A percentile compares a stretch with the other conserved stretches of the same genome.
Evolutionary conservation across 306 rosid genomes (phyloP).

Genomic region (Cucurbita maxima): DNA sequence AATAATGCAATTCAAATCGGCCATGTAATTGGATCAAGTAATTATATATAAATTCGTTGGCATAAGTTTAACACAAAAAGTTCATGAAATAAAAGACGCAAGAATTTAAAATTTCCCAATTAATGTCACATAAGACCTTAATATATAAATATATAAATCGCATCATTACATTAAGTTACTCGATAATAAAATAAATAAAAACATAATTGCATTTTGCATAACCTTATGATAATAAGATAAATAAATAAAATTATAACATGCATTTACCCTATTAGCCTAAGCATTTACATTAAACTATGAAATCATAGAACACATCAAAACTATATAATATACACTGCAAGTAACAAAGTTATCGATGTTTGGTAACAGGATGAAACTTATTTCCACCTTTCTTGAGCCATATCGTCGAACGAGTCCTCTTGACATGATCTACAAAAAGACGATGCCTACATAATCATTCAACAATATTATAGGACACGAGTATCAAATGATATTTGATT

Average conservation of each 20-base stretch:
- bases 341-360: background rate
- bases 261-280: background rate
- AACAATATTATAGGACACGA: background rate
- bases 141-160: no score
- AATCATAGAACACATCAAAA: background rate
- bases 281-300: background rate
- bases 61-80: no score
- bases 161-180: background rate
- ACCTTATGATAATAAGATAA: background rate
- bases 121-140: background rate
- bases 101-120: no score
- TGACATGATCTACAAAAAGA: conserved; percentile 54
- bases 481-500: background rate
- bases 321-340: background rate
- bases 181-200: no score
- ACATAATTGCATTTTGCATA: background rate
- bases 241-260: background rate
- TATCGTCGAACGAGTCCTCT: conserved; percentile 74
- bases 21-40: no score
- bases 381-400: conserved; percentile 70
- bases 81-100: background rate
- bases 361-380: conserved; percentile 32
- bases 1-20: no score
- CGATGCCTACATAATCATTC: conserved; percentile 31
- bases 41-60: no score